Evolutionary conservation across 163 green algal genomes (phyloP).

Genomic region (Chlamydomonas reinhardtii): DNA sequence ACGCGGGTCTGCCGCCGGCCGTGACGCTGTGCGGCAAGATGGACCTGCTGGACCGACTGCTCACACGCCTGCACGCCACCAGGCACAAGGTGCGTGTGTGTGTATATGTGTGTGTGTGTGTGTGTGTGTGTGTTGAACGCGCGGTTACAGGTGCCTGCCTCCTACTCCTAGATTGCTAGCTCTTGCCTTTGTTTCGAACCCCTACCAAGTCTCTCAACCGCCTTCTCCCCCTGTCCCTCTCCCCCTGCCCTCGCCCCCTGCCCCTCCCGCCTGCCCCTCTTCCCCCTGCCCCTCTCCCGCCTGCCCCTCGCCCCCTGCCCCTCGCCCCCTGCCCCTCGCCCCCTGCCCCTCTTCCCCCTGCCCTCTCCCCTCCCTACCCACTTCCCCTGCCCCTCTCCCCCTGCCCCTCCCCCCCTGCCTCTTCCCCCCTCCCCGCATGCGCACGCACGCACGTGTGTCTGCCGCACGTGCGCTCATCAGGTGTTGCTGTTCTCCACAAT

Average conservation of each 20-base stretch:
- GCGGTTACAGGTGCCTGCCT: no score
- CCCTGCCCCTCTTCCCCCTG: no score
- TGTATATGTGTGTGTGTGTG: background rate
- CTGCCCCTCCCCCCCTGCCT: no score
- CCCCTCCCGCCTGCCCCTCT: background rate
- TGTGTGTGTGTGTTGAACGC: background rate
- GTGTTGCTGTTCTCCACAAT: conserved; percentile 94
- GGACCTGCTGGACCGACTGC: conserved; percentile 84
- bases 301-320: background rate
- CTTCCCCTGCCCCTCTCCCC: no score
- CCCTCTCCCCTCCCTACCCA: no score
- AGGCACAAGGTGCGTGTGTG: conserved; percentile 7
- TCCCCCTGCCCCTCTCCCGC: background rate
- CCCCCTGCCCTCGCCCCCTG: background rate
- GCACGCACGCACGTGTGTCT: no score
- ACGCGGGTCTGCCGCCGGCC: conserved; percentile 58
- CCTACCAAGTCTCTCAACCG: no score
- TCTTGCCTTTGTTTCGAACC: no score
- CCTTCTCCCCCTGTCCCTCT: background rate
- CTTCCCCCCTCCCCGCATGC: no score
- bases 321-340: no score
- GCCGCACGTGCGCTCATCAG: conserved; percentile 34
- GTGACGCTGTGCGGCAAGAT: conserved; percentile 86
- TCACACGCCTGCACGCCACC: conserved; percentile 74
- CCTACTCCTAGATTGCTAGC: no score